phyloP scores from a whole-genome alignment of 805 yeast genomes.

The Ogataea haglerorum region DNA sequence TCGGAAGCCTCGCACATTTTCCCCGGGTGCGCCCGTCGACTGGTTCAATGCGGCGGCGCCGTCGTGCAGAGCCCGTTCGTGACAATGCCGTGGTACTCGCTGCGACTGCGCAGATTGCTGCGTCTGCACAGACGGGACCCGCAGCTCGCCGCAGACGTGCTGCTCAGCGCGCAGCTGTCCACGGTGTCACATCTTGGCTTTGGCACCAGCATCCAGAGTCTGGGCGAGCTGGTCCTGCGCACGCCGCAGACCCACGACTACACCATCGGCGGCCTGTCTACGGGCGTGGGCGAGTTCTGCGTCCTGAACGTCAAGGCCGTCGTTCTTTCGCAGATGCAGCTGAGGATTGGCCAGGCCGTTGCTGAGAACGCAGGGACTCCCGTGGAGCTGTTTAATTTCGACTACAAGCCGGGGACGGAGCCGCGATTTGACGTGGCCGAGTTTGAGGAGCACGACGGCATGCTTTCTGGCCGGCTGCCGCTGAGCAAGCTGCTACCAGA shows the following conservation, averaged over 20 bases:
- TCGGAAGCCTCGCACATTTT: constrained; percentile 4
- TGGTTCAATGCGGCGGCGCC: constrained; percentile 9
- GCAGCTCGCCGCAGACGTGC: constrained; percentile 12
- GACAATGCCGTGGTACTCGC: not conserved
- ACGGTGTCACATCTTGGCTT: constrained; percentile 9
- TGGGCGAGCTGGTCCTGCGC: constrained; percentile 3
- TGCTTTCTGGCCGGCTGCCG: constrained; percentile 6
- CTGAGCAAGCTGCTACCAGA: constrained; percentile 10
- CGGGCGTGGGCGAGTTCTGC: constrained; percentile 17
- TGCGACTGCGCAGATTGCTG: not conserved
- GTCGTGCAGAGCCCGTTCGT: constrained; percentile 15
- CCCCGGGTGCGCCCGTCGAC: constrained; percentile 9
- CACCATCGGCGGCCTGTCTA: constrained; percentile 9
- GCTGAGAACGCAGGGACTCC: constrained; percentile 8
- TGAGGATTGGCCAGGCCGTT: constrained; percentile 6
- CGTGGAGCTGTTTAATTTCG: constrained; percentile 4
- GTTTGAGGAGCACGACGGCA: constrained; percentile 5
- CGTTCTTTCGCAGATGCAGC: constrained; percentile 9
- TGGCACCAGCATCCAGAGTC: constrained; percentile 3
- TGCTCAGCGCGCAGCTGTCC: constrained; percentile 5
- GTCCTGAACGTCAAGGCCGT: constrained; percentile 3
- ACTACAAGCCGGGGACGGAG: constrained; percentile 9
- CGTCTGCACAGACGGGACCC: not conserved
- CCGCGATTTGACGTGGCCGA: constrained; percentile 16
- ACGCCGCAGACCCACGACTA: not conserved